Evolutionary conservation across 805 yeast genomes (phyloP), one percentile per base, ranked within the genome.

Genomic region (Komagataella phaffii): DNA sequence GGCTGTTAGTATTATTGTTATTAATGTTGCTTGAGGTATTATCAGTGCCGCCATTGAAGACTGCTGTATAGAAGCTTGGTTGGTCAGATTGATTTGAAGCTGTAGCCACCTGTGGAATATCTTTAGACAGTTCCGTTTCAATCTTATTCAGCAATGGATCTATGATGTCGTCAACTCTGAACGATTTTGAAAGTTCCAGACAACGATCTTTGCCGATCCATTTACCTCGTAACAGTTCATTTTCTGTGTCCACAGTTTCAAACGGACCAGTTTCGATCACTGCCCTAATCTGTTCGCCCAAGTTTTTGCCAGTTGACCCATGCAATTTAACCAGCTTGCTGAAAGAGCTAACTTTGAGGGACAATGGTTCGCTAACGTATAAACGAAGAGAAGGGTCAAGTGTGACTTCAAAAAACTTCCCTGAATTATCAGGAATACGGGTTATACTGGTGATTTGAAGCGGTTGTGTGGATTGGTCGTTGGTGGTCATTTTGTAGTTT

Each of bases 231-330:
- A 23, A 3, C 36, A 50, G 10, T 24, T 46, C n/a, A 30, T 50
- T 6, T 21, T 14, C 40, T 30, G 40, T 30, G 14, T 30, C n/a
- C 14, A 30, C 40, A 30, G 14, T 17, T 19, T 44, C 48, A 21
- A n/a, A 19, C n/a, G 18, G 49, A 18, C 49, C 51, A 8, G 18
- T 36, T 8, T 50, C 51, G 14, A 45, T 24, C 4, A 30, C 40
- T 30, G 40, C 40, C 14, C 40, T 30, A 30, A 30, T 30, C 10
- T 30, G 40, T 5, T 51, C 51, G n/a, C 48, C 51, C 24, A 51
- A 18, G 24, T 49, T 51, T 44, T 47, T 24, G 7, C 46, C 49
- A 7, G 52, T 47, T 6, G 52, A 51, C 24, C 46, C 24, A 50
- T 7, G 47, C 52, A 45, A 40, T 17, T 43, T 43, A 12, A 18